Base-by-base conservation (phyloP, 2,329 filamentous ascomycete genomes). In the Tricladium varicosporioides region DNA sequence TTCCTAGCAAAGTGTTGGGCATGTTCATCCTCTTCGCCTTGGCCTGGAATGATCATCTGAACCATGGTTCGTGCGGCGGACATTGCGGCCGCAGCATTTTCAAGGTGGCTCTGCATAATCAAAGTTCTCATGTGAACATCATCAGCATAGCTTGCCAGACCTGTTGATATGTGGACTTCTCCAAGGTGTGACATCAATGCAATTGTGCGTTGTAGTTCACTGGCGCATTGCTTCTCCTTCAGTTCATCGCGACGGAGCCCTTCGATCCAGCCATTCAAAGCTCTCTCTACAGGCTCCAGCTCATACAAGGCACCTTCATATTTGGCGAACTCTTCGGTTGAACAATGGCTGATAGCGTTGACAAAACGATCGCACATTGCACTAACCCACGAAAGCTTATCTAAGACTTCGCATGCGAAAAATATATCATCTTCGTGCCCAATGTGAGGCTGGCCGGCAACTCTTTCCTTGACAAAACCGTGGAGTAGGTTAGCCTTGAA, bases 261-360 rank as follows among this genome's bases (percentile, higher is more conserved):
- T 62, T 97, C 92, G 56, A 97, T 89, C 84, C 92, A 96, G 54
- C 82, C 83, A 68, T 96, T 96, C 50, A 97, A 75, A 0, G 90
- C 89, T 56, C 92, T 83, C 74, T 99, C 94, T 10, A 97, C 91
- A 0, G 92, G 91, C 70, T 96, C 91, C 51, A 97, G 78, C 72
- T 97, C 94, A 65, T 91, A 90, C 57, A 94, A 74, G 1, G 92
- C 89, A 44, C 87, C 86, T 66, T 91, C 88, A 64, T 91, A 94
- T 62, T 79, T 85, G 47, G 82, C 81, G 71, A 97, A 97, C 57
- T 91, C 84, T 48, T 90, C 85, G 1, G 89, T 78, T 2, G 88
- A 87, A 73, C 91, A 95, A 64, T 85, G 84, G 64, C 82, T 87
- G 66, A 97, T 91, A 59, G 89, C 87, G 59, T 85, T 88, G 70